Evolutionary conservation across 1,139 yeast genomes (phyloP).

Genomic region (Pichia terricola): DNA sequence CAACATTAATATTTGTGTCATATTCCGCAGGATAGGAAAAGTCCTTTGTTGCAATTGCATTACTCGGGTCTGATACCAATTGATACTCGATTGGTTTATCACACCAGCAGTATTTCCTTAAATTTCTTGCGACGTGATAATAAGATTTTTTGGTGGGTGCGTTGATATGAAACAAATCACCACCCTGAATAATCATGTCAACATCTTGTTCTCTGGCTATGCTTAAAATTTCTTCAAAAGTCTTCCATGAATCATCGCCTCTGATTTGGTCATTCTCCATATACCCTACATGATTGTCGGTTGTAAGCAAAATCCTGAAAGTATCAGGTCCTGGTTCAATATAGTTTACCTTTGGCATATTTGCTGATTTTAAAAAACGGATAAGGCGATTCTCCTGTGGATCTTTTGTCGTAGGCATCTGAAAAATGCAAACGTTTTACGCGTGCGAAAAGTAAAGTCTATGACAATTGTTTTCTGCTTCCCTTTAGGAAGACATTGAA

Average conservation of each 20-base stretch:
- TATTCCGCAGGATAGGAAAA: constrained; percentile 74
- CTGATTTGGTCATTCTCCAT: constrained; percentile 83
- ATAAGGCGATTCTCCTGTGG: neutral
- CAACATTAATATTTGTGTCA: constrained; percentile 80
- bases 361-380: neutral
- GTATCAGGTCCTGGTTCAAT: constrained; percentile 45
- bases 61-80: constrained; percentile 67
- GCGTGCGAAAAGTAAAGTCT: no score
- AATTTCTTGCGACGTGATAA: constrained; percentile 69
- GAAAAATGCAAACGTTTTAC: no score
- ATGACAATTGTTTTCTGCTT: no score
- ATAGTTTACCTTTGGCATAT: constrained; percentile 31
- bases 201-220: constrained; percentile 68
- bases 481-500: no score
- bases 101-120: constrained; percentile 71
- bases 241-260: constrained; percentile 82
- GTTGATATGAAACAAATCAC: constrained; percentile 86
- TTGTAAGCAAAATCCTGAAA: constrained; percentile 68
- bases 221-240: constrained; percentile 74
- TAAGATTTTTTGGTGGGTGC: constrained; percentile 82
- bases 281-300: constrained; percentile 96
- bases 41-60: constrained; percentile 35
- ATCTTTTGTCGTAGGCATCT: no score
- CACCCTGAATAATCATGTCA: constrained; percentile 87
- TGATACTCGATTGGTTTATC: constrained; percentile 84